Percentiles rank a stretch among this genome's conserved stretches.
Evolutionary conservation across 2,329 filamentous ascomycete species (phyloP).

Genomic region (Xylariaceae sp.): DNA sequence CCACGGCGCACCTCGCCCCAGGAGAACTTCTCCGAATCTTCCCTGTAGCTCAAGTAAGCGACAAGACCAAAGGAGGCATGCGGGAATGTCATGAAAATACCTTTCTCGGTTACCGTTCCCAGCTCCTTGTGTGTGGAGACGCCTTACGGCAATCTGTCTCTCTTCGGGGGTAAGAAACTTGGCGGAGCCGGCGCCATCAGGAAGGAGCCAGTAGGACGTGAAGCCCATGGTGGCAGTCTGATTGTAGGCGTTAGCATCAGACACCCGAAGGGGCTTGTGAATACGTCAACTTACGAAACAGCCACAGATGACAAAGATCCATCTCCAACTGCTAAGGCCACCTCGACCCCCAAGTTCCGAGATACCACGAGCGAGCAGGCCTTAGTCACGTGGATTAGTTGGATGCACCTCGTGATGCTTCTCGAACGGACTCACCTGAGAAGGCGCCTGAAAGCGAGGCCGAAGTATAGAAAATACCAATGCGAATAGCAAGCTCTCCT

Average conservation of each 20-base stretch:
- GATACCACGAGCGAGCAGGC: constrained; percentile 57
- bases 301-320: constrained; percentile 61
- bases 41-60: constrained; percentile 15
- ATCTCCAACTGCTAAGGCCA: constrained; percentile 54
- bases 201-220: constrained; percentile 49
- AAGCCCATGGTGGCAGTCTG: constrained; percentile 51
- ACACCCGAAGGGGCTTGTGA: not conserved
- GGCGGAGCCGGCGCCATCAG: constrained; percentile 51
- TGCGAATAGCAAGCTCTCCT: constrained; percentile 56
- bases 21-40: constrained; percentile 43
- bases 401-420: not conserved
- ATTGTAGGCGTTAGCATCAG: constrained; percentile 2
- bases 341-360: constrained; percentile 53
- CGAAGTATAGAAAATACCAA: constrained; percentile 65
- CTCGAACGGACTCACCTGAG: constrained; percentile 37
- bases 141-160: constrained; percentile 41
- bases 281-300: constrained; percentile 35
- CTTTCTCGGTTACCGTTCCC: constrained; percentile 28
- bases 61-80: constrained; percentile 5
- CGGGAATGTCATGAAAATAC: constrained; percentile 15
- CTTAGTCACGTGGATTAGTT: constrained; percentile 15
- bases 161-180: constrained; percentile 50
- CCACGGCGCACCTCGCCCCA: constrained; percentile 63
- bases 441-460: constrained; percentile 63
- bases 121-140: constrained; percentile 34